These are phyloP conservation scores for Fusarium albidum DNA, from an alignment of 2,329 filamentous ascomycete genomes.

Conservation along the genomic window DNA sequence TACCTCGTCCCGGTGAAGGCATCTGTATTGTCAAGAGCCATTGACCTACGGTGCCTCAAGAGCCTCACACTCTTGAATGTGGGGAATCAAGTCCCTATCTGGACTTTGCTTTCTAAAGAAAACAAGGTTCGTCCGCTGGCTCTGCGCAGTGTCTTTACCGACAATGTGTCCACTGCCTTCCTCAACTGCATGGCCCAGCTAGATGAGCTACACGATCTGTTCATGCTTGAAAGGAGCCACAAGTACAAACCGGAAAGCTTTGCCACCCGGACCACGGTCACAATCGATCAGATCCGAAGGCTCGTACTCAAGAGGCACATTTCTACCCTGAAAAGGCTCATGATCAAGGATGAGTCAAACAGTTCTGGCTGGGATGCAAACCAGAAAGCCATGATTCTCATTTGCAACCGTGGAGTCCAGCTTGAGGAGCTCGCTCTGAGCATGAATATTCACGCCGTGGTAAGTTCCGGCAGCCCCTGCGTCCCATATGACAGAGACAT, in stretches of 20 bases:
- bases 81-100: constrained; percentile 67
- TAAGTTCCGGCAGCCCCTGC: constrained; percentile 48
- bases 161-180: constrained; percentile 66
- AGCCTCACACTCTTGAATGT: constrained; percentile 70
- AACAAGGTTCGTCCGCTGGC: constrained; percentile 60
- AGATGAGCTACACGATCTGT: constrained; percentile 63
- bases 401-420: constrained; percentile 57
- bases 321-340: constrained; percentile 59
- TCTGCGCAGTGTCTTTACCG: constrained; percentile 67
- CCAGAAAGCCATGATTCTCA: constrained; percentile 60
- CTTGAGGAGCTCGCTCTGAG: constrained; percentile 65
- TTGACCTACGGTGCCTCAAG: constrained; percentile 65
- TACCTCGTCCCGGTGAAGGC: constrained; percentile 68
- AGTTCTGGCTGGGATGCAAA: constrained; percentile 65
- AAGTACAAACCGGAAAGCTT: constrained; percentile 63
- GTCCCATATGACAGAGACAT: neutral
- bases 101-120: constrained; percentile 63
- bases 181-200: constrained; percentile 62
- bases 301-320: constrained; percentile 67
- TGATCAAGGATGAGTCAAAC: constrained; percentile 65
- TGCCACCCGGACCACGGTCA: constrained; percentile 57
- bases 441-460: constrained; percentile 62
- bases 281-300: constrained; percentile 66
- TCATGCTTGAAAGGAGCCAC: constrained; percentile 62
- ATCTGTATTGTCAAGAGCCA: constrained; percentile 61